Evolutionary conservation across 176 grass and related monocot species (phyloP), one percentile per base, ranked within the genome.

Genomic region (Urochloa ruziziensis): DNA sequence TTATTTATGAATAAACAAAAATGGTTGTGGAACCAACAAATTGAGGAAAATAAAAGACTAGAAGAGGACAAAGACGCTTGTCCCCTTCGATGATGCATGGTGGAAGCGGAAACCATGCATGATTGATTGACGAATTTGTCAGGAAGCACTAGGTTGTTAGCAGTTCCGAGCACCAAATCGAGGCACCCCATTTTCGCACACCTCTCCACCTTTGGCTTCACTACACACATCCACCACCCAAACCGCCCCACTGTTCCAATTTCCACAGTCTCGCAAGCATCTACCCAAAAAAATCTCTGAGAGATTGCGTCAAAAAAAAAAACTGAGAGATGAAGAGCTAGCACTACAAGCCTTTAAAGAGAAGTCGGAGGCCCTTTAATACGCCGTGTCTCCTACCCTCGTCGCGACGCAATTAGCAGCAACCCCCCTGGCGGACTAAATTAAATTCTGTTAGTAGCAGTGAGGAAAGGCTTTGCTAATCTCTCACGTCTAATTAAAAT

Each of bases 41-140:
- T 18, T 69, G 10, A 44, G 68, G 18, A 13, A 65, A 48, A 47
- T 19, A 48, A 51, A 58, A 21, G n/a, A 3, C 10, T 59, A 12
- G 56, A 27, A 86, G 70, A 72, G 28, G 79, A 82, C 88, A 77
- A 81, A 33, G 61, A 10, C 23, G 83, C 28, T 33, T 76, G 88
- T 90, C 78, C 66, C 56, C 67, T 66, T 71, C 28, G 72, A 67
- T 60, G 83, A 58, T 54, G 81, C 70, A 72, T 19, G 78, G 2
- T 53, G 78, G 43, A 78, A 86, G n/a, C 58, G 47, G 73, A 39
- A 64, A 34, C 58, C 79, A 82, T 83, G 63, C 78, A 67, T 53
- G 51, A 80, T 17, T 80, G 84, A 90, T 77, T 66, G 86, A 73
- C 10, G 79, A 90, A 10, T 86, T 86, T 90, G 88, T 90, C 73